These are phyloP conservation scores for Henckelia pumila DNA, from an alignment of 257 asterid genomes.

Conservation along the genomic window DNA sequence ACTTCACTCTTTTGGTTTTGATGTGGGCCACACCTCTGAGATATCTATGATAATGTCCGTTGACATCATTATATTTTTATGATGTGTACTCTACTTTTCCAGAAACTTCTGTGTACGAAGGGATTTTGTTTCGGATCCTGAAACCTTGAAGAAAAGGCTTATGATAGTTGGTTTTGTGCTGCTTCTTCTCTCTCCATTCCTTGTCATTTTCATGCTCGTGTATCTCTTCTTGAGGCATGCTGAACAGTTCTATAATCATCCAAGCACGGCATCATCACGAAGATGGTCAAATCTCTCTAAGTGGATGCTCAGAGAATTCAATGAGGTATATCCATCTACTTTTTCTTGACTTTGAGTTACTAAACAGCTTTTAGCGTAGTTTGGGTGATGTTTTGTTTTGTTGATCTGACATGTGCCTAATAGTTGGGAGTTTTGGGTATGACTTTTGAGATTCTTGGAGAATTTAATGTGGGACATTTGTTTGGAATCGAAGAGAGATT, in stretches of 20 bases:
- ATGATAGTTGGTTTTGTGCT: slow-evolving; percentile 81
- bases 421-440: background rate
- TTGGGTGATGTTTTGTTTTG: background rate
- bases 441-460: background rate
- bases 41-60: background rate
- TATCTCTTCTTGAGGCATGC: slow-evolving; percentile 97
- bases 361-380: background rate
- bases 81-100: slow-evolving; percentile 33
- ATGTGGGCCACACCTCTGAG: background rate
- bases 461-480: background rate
- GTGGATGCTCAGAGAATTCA: slow-evolving; percentile 96
- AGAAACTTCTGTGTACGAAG: slow-evolving; percentile 76
- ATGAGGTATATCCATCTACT: slow-evolving; percentile 61
- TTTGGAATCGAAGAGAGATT: background rate
- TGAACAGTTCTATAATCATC: slow-evolving; percentile 95
- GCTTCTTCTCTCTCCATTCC: slow-evolving; percentile 90
- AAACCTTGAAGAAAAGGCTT: slow-evolving; percentile 78
- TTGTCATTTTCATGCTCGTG: slow-evolving; percentile 90
- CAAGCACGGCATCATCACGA: slow-evolving; percentile 91
- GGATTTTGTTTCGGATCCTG: slow-evolving; percentile 82
- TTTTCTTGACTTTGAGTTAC: slow-evolving; percentile 7
- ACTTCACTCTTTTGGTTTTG: background rate
- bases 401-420: background rate
- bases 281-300: slow-evolving; percentile 98
- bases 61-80: slow-evolving; percentile 4